A percentile compares a stretch with the other conserved stretches of the same genome.
phyloP scores from a whole-genome alignment of 768 basidiomycete species.

The Tricholoma hemisulphureum region DNA sequence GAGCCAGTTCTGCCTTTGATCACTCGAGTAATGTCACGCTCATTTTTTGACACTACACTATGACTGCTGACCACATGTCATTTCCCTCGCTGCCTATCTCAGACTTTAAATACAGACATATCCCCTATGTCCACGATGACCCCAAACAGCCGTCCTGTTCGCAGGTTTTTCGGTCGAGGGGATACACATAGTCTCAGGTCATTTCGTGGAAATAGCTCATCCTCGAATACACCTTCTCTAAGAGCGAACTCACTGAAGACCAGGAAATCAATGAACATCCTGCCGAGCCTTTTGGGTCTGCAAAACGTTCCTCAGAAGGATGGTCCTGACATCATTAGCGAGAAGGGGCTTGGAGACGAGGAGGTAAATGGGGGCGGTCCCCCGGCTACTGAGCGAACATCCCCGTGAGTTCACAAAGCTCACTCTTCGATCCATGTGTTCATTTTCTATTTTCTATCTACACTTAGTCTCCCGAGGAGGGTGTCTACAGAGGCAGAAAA shows the following conservation, averaged over 20 bases:
- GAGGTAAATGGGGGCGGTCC: constrained; percentile 6
- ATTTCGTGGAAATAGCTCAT: constrained; percentile 14
- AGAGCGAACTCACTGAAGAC: constrained; percentile 24
- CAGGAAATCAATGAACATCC: constrained; percentile 11
- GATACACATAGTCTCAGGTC: constrained; percentile 23
- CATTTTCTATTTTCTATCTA: not conserved
- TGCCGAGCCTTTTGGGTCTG: constrained; percentile 16
- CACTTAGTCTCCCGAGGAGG: constrained; percentile 1
- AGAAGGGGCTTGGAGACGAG: constrained; percentile 10
- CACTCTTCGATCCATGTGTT: not conserved
- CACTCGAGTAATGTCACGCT: constrained; percentile 3
- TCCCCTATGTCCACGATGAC: constrained; percentile 3
- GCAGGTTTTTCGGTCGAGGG: constrained; percentile 20
- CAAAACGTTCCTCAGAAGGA: constrained; percentile 10
- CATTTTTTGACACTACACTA: not conserved
- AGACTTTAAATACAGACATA: not conserved
- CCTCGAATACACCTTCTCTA: constrained; percentile 20
- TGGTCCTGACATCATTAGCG: not conserved
- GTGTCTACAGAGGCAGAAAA: constrained; percentile 3
- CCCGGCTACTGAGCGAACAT: not conserved
- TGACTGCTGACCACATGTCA: not conserved
- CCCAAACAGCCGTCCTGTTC: constrained; percentile 1
- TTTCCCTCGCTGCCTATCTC: not conserved
- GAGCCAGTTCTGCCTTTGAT: too few relatives aligned
- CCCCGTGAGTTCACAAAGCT: not conserved